Evolutionary conservation across 441 rosid species (phyloP).

Genomic region (Breynia disticha): DNA sequence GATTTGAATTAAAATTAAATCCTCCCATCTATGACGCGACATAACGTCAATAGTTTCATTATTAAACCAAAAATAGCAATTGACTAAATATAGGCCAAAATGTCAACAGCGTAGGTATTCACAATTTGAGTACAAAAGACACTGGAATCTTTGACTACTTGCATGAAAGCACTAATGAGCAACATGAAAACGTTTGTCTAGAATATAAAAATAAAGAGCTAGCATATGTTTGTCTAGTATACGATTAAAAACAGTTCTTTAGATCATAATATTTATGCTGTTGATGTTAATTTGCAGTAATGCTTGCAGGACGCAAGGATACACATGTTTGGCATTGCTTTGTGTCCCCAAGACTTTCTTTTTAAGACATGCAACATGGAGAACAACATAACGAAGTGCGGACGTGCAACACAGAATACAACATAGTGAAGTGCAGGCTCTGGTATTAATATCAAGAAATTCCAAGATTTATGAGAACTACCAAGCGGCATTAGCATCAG

Average conservation of each 20-base stretch:
- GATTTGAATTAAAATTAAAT: no score
- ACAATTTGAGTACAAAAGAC: no score
- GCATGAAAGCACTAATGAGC: no score
- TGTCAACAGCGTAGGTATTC: no score
- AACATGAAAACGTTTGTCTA: no score
- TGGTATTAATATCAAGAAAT: not conserved
- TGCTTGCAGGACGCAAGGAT: constrained; percentile 5
- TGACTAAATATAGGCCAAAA: no score
- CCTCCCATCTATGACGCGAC: no score
- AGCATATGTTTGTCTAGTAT: not conserved
- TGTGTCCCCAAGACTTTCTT: not conserved
- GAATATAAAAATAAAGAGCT: no score
- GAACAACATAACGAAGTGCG: not conserved
- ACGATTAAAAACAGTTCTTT: not conserved
- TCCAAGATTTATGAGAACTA: not conserved
- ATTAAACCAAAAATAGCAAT: no score
- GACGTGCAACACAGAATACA: not conserved
- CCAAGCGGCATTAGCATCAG: not conserved
- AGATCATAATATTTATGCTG: not conserved
- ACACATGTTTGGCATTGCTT: not conserved
- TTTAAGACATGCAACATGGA: not conserved
- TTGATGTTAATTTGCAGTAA: not conserved
- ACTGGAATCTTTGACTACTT: no score
- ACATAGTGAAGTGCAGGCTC: not conserved
- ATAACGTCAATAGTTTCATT: no score